phyloP scores from a whole-genome alignment of 148 eudicot genomes.

The Hydrangea macrophylla region DNA sequence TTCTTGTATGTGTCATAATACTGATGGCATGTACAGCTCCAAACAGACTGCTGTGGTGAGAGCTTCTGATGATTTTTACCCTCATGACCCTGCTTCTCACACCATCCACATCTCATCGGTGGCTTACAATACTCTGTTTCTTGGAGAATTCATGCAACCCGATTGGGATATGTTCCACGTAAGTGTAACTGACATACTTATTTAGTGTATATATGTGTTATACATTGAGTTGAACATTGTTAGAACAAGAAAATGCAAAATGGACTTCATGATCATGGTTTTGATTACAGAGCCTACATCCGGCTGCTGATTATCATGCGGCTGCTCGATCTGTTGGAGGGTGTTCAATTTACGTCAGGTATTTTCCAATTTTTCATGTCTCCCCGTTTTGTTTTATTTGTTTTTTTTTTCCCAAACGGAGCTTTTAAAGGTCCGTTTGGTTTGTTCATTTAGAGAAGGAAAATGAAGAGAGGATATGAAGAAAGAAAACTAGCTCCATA shows the following conservation, averaged over 20 bases:
- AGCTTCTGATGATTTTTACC: conserved; percentile 94
- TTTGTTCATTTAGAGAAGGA: too few relatives aligned
- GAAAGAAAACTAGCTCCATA: too few relatives aligned
- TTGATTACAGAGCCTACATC: conserved; percentile 76
- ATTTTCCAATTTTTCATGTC: too few relatives aligned
- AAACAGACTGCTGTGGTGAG: conserved; percentile 77
- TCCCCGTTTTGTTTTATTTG: too few relatives aligned
- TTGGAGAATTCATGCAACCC: conserved; percentile 95
- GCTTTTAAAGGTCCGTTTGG: too few relatives aligned
- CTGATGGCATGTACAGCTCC: conserved; percentile 75
- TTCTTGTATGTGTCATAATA: conserved; percentile 92
- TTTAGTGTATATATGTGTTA: not conserved
- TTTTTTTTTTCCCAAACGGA: too few relatives aligned
- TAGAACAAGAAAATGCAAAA: not conserved
- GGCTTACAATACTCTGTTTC: conserved; percentile 77
- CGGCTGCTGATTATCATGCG: conserved; percentile 91
- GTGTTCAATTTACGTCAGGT: conserved; percentile 93
- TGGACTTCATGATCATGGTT: conserved; percentile 9
- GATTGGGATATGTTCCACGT: conserved; percentile 99
- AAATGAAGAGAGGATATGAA: too few relatives aligned
- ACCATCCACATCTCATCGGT: conserved; percentile 91
- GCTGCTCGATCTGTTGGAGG: conserved; percentile 95
- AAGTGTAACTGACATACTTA: conserved; percentile 32
- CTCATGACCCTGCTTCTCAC: conserved; percentile 94
- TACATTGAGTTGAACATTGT: not conserved